Evolutionary conservation across 148 eudicot species (phyloP).

Genomic region (Talinum fruticosum): DNA sequence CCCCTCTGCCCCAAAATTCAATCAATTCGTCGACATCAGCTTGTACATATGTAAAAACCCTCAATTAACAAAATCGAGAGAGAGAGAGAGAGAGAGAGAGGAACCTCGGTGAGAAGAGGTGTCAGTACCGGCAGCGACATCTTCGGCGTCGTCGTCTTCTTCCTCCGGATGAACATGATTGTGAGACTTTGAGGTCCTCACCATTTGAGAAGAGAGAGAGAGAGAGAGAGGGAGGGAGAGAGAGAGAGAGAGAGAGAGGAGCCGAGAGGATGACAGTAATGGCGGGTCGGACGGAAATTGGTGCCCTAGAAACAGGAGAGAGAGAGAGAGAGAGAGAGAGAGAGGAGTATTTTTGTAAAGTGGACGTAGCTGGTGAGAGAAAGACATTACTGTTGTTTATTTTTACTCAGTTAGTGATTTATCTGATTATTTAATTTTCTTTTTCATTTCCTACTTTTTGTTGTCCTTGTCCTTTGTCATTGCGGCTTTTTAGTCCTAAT

Average conservation of each 20-base stretch:
- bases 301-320: conserved; percentile 15
- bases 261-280: conserved; percentile 22
- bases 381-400: background rate
- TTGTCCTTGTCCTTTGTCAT: background rate
- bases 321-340: background rate
- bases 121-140: conserved; percentile 41
- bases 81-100: conserved; percentile 4
- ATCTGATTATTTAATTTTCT: background rate
- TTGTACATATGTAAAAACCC: background rate
- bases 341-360: background rate
- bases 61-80: background rate
- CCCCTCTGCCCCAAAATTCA: conserved; percentile 39
- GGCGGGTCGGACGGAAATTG: conserved; percentile 18
- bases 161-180: conserved; percentile 30
- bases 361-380: background rate
- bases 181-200: conserved; percentile 34
- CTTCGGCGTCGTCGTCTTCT: conserved; percentile 58
- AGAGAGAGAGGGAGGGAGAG: background rate
- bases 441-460: background rate
- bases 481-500: background rate
- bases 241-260: conserved; percentile 12
- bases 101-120: conserved; percentile 60
- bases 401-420: background rate
- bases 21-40: conserved; percentile 13
- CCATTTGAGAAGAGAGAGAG: conserved; percentile 25